A percentile compares a stretch with the other conserved stretches of the same genome.
Evolutionary conservation across 352 stramenopile species (phyloP).

Genomic region (Stephanocyclus meneghinianus): DNA sequence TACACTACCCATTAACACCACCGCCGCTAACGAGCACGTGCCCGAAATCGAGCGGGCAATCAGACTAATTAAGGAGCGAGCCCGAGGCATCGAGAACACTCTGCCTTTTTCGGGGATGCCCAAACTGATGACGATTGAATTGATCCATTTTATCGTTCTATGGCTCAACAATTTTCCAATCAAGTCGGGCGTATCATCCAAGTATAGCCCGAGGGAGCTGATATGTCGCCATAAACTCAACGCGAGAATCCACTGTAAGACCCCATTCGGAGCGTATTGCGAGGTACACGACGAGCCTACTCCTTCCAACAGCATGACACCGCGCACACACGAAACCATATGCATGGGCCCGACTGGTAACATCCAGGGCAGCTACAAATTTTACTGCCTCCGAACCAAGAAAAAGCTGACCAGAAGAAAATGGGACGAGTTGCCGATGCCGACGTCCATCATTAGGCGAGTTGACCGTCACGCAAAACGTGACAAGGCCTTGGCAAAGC

Average conservation of each 20-base stretch:
- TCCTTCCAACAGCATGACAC: conserved; percentile 7
- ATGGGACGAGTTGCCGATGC: conserved; percentile 33
- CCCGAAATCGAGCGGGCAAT: conserved; percentile 24
- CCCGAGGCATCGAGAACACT: conserved; percentile 2
- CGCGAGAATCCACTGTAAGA: conserved; percentile 28
- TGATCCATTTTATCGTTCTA: conserved; percentile 32
- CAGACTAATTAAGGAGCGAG: conserved; percentile 21
- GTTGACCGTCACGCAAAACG: not conserved
- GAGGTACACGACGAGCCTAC: too few species aligned
- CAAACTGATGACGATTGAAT: conserved; percentile 28
- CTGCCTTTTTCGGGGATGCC: conserved; percentile 38
- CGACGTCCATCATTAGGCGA: not conserved
- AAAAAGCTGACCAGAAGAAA: conserved; percentile 10
- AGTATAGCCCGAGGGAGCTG: not conserved
- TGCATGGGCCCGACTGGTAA: too few species aligned
- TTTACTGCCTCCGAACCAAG: conserved; percentile 37
- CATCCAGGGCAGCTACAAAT: too few species aligned
- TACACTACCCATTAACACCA: conserved; percentile 2
- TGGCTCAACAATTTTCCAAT: conserved; percentile 49
- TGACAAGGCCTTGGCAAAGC: not conserved
- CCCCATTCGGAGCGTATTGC: too few species aligned
- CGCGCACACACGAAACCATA: conserved; percentile 14
- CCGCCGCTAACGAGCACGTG: conserved; percentile 17
- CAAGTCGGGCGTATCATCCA: conserved; percentile 14
- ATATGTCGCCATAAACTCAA: conserved; percentile 29